phyloP scores from a whole-genome alignment of 2,329 filamentous ascomycete species.

The Colletotrichum lini region DNA sequence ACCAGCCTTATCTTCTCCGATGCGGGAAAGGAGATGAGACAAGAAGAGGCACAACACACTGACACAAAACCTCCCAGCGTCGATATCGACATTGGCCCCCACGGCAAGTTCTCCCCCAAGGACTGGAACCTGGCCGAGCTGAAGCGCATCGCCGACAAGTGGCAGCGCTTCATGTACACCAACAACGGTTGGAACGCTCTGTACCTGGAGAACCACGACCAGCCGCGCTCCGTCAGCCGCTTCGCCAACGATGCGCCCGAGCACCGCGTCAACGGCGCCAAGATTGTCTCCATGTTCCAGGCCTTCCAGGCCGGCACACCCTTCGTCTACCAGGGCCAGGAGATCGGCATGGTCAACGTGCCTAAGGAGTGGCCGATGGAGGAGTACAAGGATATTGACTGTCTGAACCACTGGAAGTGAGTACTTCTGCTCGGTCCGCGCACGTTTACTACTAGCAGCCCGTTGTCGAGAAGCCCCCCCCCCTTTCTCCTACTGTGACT shows the following conservation, averaged over 20 bases:
- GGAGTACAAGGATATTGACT: constrained; percentile 79
- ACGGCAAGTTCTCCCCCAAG: constrained; percentile 59
- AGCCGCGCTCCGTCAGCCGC: constrained; percentile 71
- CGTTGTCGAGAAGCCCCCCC: not conserved
- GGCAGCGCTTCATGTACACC: constrained; percentile 72
- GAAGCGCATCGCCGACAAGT: constrained; percentile 68
- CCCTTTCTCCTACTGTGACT: not conserved
- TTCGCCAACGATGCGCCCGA: constrained; percentile 66
- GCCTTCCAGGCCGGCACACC: constrained; percentile 73
- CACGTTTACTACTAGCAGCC: not conserved
- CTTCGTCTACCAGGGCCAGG: constrained; percentile 80
- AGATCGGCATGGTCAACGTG: constrained; percentile 77
- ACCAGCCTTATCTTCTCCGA: too few species aligned
- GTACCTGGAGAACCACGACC: constrained; percentile 78
- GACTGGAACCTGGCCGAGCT: constrained; percentile 65
- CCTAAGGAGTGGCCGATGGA: constrained; percentile 72
- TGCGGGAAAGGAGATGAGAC: too few species aligned
- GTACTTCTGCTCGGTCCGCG: constrained; percentile 30
- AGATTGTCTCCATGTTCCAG: constrained; percentile 72
- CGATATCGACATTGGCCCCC: constrained; percentile 62
- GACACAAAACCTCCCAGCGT: constrained; percentile 52
- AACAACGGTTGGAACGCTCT: constrained; percentile 76
- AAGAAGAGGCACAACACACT: constrained; percentile 1
- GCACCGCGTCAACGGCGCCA: constrained; percentile 65
- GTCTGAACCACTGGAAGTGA: constrained; percentile 65